Evolutionary conservation across 306 rosid species (phyloP), one percentile per base, ranked within the genome.

Genomic region (Potentilla sterilis): DNA sequence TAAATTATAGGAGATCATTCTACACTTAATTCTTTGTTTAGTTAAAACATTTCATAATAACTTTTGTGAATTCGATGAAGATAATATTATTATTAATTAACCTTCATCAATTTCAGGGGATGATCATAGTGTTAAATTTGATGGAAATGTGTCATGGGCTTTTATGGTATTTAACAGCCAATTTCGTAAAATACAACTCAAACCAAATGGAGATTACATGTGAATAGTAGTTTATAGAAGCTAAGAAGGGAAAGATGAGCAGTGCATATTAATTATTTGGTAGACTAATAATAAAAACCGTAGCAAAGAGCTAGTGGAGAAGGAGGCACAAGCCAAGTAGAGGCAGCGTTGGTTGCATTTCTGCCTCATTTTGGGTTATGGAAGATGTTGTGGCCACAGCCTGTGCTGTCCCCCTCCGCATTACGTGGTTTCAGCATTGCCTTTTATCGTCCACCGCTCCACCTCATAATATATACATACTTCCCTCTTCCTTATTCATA

Each of bases 371-470:
- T 83, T 76, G 37, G 8, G 8, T 24, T 0, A 40, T 28, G 72
- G 68, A 66, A 59, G 54, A 75, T 51, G 85, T 44, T 57, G 83
- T 81, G 83, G 83, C 67, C 79, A 64, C 78, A 49, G 83, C 73
- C 82, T 42, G 22, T 68, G 63, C 69, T 65, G 72, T 6, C 24
- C 58, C 63, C 47, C 12, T 37, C 24, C 1, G 72, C 71, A 68
- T 49, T 79, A 83, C 89, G 89, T 86, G 89, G 89, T 73, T 40
- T 49, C 58, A 76, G 82, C 54, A 62, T 58, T 3, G 75, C 89
- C 89, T 81, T 81, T 81, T 81, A 75, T 78, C 75, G 15, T 46
- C 40, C 55, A 52, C 7, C 8, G 4, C 38, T 37, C n/a, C 42
- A 35, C 7, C 15, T 18, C 37, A n/a, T n/a, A n/a, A n/a, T n/a